Conservation (phyloP, 169 alveolate species). For the Condylostoma magnum region DNA sequence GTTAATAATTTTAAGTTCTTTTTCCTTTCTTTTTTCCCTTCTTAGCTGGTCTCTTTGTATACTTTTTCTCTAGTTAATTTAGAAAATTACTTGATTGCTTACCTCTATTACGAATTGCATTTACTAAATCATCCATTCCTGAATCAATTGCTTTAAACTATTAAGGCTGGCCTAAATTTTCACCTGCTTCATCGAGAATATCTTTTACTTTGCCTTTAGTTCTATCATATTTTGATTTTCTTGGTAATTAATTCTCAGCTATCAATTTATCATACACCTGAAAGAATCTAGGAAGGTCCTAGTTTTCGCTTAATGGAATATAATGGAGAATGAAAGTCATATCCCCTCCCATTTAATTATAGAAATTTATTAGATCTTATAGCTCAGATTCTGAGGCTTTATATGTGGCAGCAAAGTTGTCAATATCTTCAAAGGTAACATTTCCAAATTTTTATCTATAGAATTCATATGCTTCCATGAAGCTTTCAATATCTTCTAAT, state of each 20-base stretch:
- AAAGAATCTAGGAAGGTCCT: constrained; percentile 30
- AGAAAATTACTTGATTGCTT: background rate
- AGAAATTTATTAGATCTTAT: constrained; percentile 31
- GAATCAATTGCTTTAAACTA: constrained; percentile 4
- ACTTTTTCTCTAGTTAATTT: background rate
- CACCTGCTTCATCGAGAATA: constrained; percentile 14
- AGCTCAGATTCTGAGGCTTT: constrained; percentile 24
- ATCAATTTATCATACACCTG: constrained; percentile 27
- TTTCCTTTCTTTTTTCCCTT: background rate
- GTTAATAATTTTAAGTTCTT: too few relatives aligned
- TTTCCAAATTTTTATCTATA: constrained; percentile 19
- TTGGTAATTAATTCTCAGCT: constrained; percentile 18
- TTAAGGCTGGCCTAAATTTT: background rate
- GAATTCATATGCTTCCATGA: constrained; percentile 20
- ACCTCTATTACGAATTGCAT: background rate
- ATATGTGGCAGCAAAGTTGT: constrained; percentile 26
- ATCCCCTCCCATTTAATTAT: constrained; percentile 29
- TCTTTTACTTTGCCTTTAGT: constrained; percentile 27
- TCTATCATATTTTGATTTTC: background rate
- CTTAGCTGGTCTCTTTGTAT: background rate
- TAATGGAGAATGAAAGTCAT: constrained; percentile 18
- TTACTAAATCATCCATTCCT: constrained; percentile 16
- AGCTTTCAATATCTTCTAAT: constrained; percentile 17
- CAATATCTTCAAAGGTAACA: constrained; percentile 31
- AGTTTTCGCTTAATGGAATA: constrained; percentile 30